Evolutionary conservation across 1,284 basidiomycete genomes (phyloP), one percentile per base, ranked within the genome.

Genomic region (Ceratobasidium sp.): DNA sequence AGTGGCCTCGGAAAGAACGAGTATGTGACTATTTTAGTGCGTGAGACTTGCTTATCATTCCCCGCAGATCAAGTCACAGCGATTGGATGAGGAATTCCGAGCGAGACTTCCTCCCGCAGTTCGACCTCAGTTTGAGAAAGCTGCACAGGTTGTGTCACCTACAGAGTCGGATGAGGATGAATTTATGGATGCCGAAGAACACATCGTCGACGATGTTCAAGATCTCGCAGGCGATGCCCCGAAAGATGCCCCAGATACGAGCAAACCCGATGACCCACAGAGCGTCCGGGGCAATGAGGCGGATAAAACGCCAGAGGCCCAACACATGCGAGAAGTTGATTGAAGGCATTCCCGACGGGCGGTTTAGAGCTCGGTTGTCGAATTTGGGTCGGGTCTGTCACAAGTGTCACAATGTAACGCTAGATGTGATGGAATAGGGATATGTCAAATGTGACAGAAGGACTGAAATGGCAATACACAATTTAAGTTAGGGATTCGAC

Each of bases 121-220:
- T 10, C 62, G 50, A 43, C 34, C 43, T 34, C 40, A 49, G 15
- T 27, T 65, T n/a, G 22, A 35, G 8, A 32, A 38, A 17, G 22
- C n/a, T 15, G 7, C 13, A 6, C 31, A 42, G 22, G 31, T 35
- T 2, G 32, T 53, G 25, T 54, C 50, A 25, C 22, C 22, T 29
- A 20, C 7, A 6, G 50, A 53, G 10, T 53, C 49, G 62, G 47
- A 52, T 3, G 62, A 64, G 38, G 62, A 65, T 22, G 60, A 65
- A 31, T 65, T 32, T 32, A 65, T 65, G 62, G 62, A 65, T 40
- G 62, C 62, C 49, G 62, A 65, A 10, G 62, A 65, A 25, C 38
- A 40, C 27, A 53, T 65, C 15, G 54, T 20, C 38, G 38, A 50
- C 22, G 47, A 50, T 4, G 45, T n/a, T 8, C 25, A 47, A 7